Base-by-base conservation (phyloP, 352 stramenopile species). In the Aphanomyces astaci region DNA sequence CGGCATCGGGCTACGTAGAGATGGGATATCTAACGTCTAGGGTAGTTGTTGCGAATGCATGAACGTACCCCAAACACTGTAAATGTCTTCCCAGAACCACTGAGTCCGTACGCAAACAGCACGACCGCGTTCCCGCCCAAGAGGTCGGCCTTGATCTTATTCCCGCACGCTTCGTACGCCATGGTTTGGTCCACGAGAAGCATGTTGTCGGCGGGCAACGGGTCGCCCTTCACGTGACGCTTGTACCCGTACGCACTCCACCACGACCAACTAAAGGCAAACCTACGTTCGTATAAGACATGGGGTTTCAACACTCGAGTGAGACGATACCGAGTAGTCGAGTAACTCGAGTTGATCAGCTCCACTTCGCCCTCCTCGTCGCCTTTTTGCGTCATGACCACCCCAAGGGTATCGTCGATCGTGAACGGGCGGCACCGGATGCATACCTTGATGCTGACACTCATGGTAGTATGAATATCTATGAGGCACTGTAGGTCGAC, bases 211-310 rank as follows among this genome's bases (percentile, higher is more conserved):
- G 76, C 81, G 68, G 78, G 76, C 17, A 80, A 70, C 4, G 87
- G 60, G 27, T 92, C 79, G 19, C 73, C 84, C 45, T 87, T 75
- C 31, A 96, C 78, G 45, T 97, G 87, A 19, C 90, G 82, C 72
- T 97, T 76, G 75, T 90, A 98, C 19, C 91, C 90, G 72, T 97
- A 98, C 3, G 90, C 92, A 57, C 85, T 96, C 93, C 90, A 98
- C 93, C 92, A 98, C 27, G 87, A 73, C 69, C 96, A 98, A 63
- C 82, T 96, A 67, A 97, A 98, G 27, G 80, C 79, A 49, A 98
- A 98, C 17, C 62, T 69, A 69, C 13, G 9, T 22, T n/a, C 1
- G 7, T 1, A 24, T 53, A 1, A 28, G 24, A 4, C 7, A 2
- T 27, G 4, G 10, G 24, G 27, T 1, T 11, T 31, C 11, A 24